Evolutionary conservation across 495 filamentous ascomycete genomes (phyloP).

Genomic region (Penicillium diatomitis): DNA sequence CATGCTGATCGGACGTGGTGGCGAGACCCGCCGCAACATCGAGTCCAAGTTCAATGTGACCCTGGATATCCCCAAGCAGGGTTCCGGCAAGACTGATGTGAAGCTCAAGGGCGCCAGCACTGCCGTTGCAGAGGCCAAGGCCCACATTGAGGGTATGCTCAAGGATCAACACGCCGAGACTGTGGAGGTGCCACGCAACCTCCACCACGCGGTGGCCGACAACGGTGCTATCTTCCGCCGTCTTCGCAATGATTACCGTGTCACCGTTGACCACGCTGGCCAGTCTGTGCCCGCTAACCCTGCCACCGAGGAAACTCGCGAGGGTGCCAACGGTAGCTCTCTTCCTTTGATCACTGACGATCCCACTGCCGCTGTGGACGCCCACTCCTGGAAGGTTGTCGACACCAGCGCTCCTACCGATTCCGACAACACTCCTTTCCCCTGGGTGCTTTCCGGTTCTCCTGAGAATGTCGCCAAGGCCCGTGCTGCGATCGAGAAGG

Average conservation of each 20-base stretch:
- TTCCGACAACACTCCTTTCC: constrained; percentile 49
- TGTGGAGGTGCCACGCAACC: constrained; percentile 63
- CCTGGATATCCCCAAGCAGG: constrained; percentile 81
- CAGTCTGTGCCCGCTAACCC: constrained; percentile 63
- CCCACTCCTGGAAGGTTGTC: constrained; percentile 72
- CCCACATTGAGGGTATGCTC: constrained; percentile 65
- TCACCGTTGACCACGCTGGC: constrained; percentile 84
- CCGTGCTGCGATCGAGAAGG: constrained; percentile 57
- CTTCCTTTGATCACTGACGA: constrained; percentile 90
- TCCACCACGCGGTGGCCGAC: constrained; percentile 79
- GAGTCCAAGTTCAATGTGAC: constrained; percentile 83
- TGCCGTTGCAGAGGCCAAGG: constrained; percentile 76
- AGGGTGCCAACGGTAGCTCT: constrained; percentile 40
- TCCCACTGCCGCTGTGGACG: constrained; percentile 45
- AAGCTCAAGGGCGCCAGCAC: constrained; percentile 72
- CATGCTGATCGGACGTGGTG: constrained; percentile 83
- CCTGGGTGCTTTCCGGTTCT: constrained; percentile 80
- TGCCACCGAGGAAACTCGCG: constrained; percentile 29
- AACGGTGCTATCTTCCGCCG: constrained; percentile 88
- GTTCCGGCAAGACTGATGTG: constrained; percentile 56
- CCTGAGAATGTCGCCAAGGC: constrained; percentile 70
- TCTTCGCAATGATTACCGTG: constrained; percentile 69
- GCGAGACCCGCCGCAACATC: constrained; percentile 73
- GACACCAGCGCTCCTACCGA: constrained; percentile 38
- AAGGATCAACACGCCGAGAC: constrained; percentile 87